phyloP scores from a whole-genome alignment of 2,329 filamentous ascomycete genomes.

The Pyrenophora teres region DNA sequence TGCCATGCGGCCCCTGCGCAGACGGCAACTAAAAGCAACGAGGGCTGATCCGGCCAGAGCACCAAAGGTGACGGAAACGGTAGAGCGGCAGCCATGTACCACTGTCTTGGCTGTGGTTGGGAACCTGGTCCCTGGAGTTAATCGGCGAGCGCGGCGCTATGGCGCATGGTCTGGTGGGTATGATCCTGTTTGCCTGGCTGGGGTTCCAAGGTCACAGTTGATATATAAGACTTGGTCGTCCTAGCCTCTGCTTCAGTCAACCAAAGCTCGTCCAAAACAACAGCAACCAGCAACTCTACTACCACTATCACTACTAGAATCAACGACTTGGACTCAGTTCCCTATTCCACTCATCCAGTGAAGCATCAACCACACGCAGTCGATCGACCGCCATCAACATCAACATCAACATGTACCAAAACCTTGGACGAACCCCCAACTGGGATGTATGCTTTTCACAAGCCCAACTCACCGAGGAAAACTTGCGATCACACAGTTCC shows the following conservation, averaged over 20 bases:
- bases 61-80: constrained; percentile 21
- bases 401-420: constrained; percentile 15
- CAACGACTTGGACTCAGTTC: not conserved
- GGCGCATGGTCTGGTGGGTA: constrained; percentile 20
- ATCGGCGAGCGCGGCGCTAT: constrained; percentile 26
- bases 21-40: constrained; percentile 23
- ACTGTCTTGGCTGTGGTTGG: constrained; percentile 27
- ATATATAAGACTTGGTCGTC: constrained; percentile 17
- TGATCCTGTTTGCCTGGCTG: constrained; percentile 16
- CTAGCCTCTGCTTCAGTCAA: constrained; percentile 7
- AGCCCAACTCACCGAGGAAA: constrained; percentile 37
- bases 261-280: constrained; percentile 1
- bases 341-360: not conserved
- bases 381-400: not conserved
- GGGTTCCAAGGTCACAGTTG: constrained; percentile 4
- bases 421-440: constrained; percentile 14
- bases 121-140: constrained; percentile 22
- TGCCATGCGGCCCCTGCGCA: constrained; percentile 25
- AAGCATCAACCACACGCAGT: not conserved
- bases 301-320: not conserved
- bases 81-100: constrained; percentile 27
- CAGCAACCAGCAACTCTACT: not conserved
- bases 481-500: constrained; percentile 37
- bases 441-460: constrained; percentile 15
- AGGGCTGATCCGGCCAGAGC: constrained; percentile 23